Evolutionary conservation across 1,284 basidiomycete species (phyloP).

Genomic region (Cryptococcus sp.): DNA sequence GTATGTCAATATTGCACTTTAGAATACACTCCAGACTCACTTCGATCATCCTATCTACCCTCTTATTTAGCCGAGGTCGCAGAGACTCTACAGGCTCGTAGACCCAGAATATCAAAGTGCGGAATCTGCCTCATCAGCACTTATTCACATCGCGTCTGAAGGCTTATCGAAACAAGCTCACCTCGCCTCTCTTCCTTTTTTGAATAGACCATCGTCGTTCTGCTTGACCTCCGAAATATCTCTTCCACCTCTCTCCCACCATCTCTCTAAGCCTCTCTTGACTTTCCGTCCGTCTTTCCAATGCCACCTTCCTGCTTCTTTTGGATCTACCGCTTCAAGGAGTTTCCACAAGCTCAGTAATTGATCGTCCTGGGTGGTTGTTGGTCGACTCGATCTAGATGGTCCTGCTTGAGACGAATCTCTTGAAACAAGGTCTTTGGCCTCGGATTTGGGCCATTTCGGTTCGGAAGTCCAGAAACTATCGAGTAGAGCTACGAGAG

Average conservation of each 20-base stretch:
- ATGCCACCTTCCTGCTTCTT: constrained; percentile 82
- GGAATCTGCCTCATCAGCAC: constrained; percentile 55
- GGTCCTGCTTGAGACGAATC: neutral
- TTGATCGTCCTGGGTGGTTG: constrained; percentile 53
- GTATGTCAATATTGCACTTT: neutral
- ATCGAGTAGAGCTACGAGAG: constrained; percentile 24
- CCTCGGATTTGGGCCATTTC: constrained; percentile 20
- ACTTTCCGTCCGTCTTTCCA: constrained; percentile 92
- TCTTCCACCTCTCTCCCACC: constrained; percentile 64
- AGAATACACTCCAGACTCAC: constrained; percentile 47
- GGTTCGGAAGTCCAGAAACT: constrained; percentile 38
- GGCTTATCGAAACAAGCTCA: neutral
- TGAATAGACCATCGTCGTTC: constrained; percentile 46
- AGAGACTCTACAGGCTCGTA: constrained; percentile 68
- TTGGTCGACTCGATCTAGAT: constrained; percentile 24
- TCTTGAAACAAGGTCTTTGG: neutral
- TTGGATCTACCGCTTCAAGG: constrained; percentile 66
- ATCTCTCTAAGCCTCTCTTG: constrained; percentile 70
- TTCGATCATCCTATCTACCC: constrained; percentile 86
- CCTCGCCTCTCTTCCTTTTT: constrained; percentile 33
- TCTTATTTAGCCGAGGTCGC: constrained; percentile 64
- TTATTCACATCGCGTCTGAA: too few species aligned
- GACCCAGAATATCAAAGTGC: constrained; percentile 86
- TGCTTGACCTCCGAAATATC: constrained; percentile 47
- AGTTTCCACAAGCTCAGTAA: constrained; percentile 63